Conservation (phyloP, 2,329 filamentous ascomycete genomes). For the Colletotrichum musicola region DNA sequence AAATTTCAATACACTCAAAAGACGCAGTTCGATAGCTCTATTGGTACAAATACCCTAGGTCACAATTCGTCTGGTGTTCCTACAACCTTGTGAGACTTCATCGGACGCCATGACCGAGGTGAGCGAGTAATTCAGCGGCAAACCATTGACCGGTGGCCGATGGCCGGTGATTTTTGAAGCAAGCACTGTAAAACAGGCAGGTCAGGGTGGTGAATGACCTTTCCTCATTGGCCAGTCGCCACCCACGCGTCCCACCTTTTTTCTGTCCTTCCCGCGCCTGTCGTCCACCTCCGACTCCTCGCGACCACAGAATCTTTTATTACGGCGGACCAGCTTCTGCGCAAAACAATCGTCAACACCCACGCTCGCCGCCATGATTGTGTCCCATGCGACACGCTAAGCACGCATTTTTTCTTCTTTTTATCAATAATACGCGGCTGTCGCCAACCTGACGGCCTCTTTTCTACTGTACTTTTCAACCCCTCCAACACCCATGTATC, state of each 20-base stretch:
- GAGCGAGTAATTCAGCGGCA: constrained; percentile 25
- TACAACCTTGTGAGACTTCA: not conserved
- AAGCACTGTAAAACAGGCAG: constrained; percentile 31
- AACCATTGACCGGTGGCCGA: constrained; percentile 6
- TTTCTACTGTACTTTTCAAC: constrained; percentile 29
- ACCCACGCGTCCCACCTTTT: constrained; percentile 36
- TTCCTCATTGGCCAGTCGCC: constrained; percentile 29
- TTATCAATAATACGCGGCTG: constrained; percentile 3
- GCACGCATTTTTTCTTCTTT: not conserved
- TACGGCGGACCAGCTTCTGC: constrained; percentile 18
- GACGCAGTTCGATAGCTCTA: not conserved
- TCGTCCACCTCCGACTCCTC: constrained; percentile 35
- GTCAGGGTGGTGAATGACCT: constrained; percentile 13
- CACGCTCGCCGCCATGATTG: constrained; percentile 31
- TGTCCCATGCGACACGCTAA: constrained; percentile 30
- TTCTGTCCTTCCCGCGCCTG: constrained; percentile 39
- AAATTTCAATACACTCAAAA: constrained; percentile 28
- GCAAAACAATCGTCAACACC: constrained; percentile 29
- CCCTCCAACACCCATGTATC: constrained; percentile 37
- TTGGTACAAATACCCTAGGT: not conserved
- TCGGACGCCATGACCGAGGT: not conserved
- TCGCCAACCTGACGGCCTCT: not conserved
- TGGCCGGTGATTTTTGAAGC: constrained; percentile 1
- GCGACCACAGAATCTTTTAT: constrained; percentile 38
- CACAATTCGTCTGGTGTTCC: not conserved